Evolutionary conservation across 441 rosid species (phyloP), one percentile per base, ranked within the genome.

Genomic region (Geranium incanum): DNA sequence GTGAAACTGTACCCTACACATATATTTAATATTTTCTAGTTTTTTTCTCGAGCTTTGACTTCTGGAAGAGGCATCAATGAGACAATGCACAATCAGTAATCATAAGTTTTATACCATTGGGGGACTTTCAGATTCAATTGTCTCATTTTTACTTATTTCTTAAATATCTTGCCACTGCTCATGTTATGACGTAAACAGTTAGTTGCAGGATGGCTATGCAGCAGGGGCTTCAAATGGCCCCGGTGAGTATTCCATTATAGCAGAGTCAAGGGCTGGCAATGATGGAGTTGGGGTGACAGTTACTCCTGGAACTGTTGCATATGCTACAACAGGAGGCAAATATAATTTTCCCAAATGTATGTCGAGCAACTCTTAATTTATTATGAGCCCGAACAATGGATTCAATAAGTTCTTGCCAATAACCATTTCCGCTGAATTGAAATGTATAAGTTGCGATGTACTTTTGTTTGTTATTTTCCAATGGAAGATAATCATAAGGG

Each of bases 191-290:
- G 8, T 0, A 41, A 1, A 11, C 43, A 36, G 11, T 52, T 68
- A 36, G 4, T 69, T 81, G 78, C 82, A 90, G 98, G 99, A 95
- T 83, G 99, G 97, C 48, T 95, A 90, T 72, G 97, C 99, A 3
- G 99, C 90, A 64, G 74, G 92, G 79, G 89, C 96, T 69, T 86
- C 96, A n/a, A 96, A 95, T 81, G 99, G 99, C 9, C 99, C 95
- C n/a, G 97, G 98, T 33, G 98, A 86, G 37, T 95, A 95, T 75
- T 87, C 88, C 4, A 87, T 95, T 57, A 84, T 95, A 71, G 81
- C 92, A 9, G 99, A 95, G 80, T 90, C 98, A 19, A 88, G 98
- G 82, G 99, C 99, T 76, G 98, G 99, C 77, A 90, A 90, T 74
- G 97, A 92, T 80, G 99, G 90, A 28, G 70, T 92, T 63, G 97